Base-by-base conservation (phyloP, 2,329 filamentous ascomycete species). In the Boeremia lycopersici region DNA sequence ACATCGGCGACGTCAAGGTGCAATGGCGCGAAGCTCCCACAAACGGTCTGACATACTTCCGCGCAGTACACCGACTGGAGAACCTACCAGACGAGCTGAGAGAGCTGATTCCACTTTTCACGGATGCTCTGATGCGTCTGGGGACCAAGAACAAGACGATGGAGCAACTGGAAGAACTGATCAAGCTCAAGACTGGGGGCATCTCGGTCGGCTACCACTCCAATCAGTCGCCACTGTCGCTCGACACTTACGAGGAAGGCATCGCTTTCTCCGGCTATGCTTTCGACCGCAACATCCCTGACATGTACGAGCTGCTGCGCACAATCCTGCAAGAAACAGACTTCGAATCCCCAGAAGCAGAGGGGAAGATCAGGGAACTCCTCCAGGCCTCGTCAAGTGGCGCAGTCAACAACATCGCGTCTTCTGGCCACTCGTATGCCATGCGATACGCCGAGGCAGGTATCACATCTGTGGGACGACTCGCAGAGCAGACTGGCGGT, bases 11-110 rank as follows among this genome's bases (percentile, higher is more conserved):
- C 33, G 84, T 89, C 35, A 86, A 88, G 40, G 85, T 95, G 4
- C 90, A 97, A 67, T 97, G 93, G 92, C 88, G 89, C 45, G 91
- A 96, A 74, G 91, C 93, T 7, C 90, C 91, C 2, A 99, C 95
- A 0, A 99, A 99, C 67, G 95, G 95, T 0, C 79, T 99, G 54
- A 98, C 93, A 1, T 99, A 99, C 73, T 96, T 99, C 79, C 88
- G 93, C 55, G 92, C 91, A 3, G 85, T 98, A 73, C 92, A 96
- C 71, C 82, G 85, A 0, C 81, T 98, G 49, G 83, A 90, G 39
- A 86, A 89, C 57, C 79, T 99, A 12, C 91, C 93, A 0, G 88
- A 93, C 57, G 91, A 97, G 59, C 82, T 98, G 47, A 85, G 95
- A 47, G 82, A 90, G 64, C 81, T 98, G 53, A 84, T 98, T 42